Conservation (phyloP, 441 rosid species). For the Lepidium campestre region DNA sequence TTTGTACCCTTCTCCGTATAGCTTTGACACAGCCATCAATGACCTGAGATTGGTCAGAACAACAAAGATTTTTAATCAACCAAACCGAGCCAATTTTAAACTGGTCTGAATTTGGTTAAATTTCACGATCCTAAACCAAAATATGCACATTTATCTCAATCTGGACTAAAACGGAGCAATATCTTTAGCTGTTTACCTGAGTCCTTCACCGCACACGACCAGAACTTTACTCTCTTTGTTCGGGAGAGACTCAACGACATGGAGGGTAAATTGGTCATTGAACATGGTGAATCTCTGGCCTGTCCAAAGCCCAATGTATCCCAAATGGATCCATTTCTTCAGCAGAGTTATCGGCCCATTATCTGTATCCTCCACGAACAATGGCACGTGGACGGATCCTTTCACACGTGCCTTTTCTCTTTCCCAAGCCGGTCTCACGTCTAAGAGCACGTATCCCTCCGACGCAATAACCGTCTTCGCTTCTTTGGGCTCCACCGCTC, state of each 20-base stretch:
- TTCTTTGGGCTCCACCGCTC: conserved; percentile 53
- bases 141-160: neutral
- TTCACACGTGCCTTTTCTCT: conserved; percentile 69
- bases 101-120: neutral
- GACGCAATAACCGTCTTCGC: conserved; percentile 47
- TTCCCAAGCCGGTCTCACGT: conserved; percentile 85
- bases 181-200: conserved; percentile 39
- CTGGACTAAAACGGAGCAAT: neutral
- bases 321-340: conserved; percentile 94
- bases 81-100: neutral
- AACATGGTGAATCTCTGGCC: conserved; percentile 76
- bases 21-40: conserved; percentile 56
- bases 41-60: conserved; percentile 38
- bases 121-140: neutral
- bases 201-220: conserved; percentile 93
- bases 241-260: conserved; percentile 50
- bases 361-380: conserved; percentile 68
- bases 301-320: conserved; percentile 88
- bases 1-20: conserved; percentile 52
- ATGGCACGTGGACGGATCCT: conserved; percentile 74
- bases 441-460: conserved; percentile 59
- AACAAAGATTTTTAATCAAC: neutral
- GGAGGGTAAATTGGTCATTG: conserved; percentile 52
- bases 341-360: conserved; percentile 60
- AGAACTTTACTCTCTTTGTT: conserved; percentile 59